Evolutionary conservation across 2,329 filamentous ascomycete species (phyloP).

Genomic region (Cladophialophora psammophila): DNA sequence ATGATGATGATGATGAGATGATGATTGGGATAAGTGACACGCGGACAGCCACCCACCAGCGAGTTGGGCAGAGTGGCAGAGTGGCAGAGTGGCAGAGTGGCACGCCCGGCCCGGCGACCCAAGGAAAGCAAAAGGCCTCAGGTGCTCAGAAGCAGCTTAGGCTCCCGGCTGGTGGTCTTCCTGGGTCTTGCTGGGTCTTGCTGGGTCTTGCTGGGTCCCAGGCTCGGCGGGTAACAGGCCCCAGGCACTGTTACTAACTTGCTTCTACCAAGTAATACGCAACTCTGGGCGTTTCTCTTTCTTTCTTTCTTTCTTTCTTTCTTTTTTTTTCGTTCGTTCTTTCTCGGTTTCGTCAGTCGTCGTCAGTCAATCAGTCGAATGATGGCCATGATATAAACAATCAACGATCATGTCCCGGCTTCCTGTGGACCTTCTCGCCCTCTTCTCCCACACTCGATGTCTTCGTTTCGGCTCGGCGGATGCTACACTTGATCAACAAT

Average conservation of each 20-base stretch:
- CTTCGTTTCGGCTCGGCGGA: conserved; percentile 15
- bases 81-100: conserved; percentile 16
- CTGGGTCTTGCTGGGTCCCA: too few relatives aligned
- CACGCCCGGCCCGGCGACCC: conserved; percentile 25
- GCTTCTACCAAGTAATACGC: too few relatives aligned
- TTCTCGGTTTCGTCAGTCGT: conserved; percentile 2
- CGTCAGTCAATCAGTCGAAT: neutral
- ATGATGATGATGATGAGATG: conserved; percentile 16
- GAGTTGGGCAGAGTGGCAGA: neutral
- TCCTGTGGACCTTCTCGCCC: too few relatives aligned
- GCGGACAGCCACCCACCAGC: neutral
- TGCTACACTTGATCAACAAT: conserved; percentile 7
- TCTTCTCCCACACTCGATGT: neutral
- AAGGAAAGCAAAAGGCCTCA: conserved; percentile 15
- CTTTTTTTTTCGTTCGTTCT: neutral
- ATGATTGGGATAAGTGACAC: conserved; percentile 14
- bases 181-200: too few relatives aligned
- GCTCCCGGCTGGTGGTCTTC: neutral
- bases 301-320: neutral
- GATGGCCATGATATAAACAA: conserved; percentile 4
- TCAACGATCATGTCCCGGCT: neutral
- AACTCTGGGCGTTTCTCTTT: neutral
- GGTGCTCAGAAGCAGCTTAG: conserved; percentile 14
- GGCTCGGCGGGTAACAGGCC: neutral
- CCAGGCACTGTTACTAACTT: too few relatives aligned